These are phyloP conservation scores for Venustampulla echinocandica DNA, from an alignment of 495 filamentous ascomycete genomes.

Conservation along the genomic window DNA sequence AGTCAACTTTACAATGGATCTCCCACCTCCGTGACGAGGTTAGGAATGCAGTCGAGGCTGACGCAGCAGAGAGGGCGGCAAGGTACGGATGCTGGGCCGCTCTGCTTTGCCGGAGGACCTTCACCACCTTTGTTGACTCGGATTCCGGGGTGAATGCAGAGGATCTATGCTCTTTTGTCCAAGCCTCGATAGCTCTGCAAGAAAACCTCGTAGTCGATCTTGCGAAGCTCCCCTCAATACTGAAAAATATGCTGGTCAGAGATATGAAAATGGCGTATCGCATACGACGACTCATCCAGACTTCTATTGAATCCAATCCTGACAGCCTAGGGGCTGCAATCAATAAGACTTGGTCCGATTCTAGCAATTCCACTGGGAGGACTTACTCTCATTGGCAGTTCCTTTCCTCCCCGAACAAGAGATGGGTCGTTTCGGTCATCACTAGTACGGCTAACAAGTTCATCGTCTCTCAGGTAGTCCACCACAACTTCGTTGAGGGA, in stretches of 20 bases:
- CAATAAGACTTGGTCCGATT: constrained; percentile 8
- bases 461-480: constrained; percentile 23
- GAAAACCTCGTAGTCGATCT: constrained; percentile 23
- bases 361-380: constrained; percentile 1
- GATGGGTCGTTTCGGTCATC: constrained; percentile 26
- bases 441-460: constrained; percentile 18
- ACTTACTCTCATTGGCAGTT: constrained; percentile 19
- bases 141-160: constrained; percentile 7
- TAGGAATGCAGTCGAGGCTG: constrained; percentile 30
- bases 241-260: constrained; percentile 21
- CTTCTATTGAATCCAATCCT: constrained; percentile 16
- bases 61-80: constrained; percentile 28
- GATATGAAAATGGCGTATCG: constrained; percentile 22
- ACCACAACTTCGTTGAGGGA: constrained; percentile 40
- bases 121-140: constrained; percentile 26
- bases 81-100: constrained; percentile 39
- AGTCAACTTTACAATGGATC: constrained; percentile 34
- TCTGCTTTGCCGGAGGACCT: constrained; percentile 42
- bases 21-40: constrained; percentile 35
- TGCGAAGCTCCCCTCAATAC: constrained; percentile 12
- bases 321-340: constrained; percentile 8
- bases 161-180: constrained; percentile 24
- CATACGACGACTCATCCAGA: constrained; percentile 12
- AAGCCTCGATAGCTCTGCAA: constrained; percentile 22
- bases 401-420: constrained; percentile 20